phyloP scores from a whole-genome alignment of 1,284 basidiomycete species.

The Crepidotus sp. region DNA sequence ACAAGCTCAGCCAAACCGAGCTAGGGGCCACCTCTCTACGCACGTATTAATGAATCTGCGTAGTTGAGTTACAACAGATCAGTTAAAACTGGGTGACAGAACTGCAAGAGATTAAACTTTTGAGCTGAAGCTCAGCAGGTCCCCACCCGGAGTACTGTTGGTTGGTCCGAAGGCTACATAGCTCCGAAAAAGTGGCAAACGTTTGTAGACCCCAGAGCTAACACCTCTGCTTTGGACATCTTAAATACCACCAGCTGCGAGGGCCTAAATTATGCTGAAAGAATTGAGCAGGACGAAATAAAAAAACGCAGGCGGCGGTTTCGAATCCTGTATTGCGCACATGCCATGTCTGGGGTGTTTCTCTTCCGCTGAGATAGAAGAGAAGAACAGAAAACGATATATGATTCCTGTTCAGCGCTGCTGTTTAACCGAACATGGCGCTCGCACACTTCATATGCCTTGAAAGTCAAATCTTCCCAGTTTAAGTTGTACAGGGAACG shows the following conservation, averaged over 20 bases:
- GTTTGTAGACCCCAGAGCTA: constrained; percentile 26
- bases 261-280: constrained; percentile 23
- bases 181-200: constrained; percentile 45
- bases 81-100: constrained; percentile 26
- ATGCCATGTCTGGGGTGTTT: constrained; percentile 48
- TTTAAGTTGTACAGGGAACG: too few relatives aligned
- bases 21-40: too few relatives aligned
- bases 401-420: too few relatives aligned
- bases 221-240: constrained; percentile 18
- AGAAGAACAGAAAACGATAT: too few relatives aligned
- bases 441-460: too few relatives aligned
- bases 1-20: too few relatives aligned
- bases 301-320: constrained; percentile 3
- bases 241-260: constrained; percentile 23
- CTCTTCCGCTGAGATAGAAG: background rate
- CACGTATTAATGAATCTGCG: too few relatives aligned
- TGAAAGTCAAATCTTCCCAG: too few relatives aligned
- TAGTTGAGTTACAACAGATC: constrained; percentile 24
- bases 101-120: constrained; percentile 48
- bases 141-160: constrained; percentile 39
- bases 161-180: constrained; percentile 23
- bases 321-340: too few relatives aligned
- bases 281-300: background rate
- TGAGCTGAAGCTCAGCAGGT: constrained; percentile 38
- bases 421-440: background rate